Evolutionary conservation across 1,139 yeast species (phyloP), one percentile per base, ranked within the genome.

Genomic region (Taphrina pruni): DNA sequence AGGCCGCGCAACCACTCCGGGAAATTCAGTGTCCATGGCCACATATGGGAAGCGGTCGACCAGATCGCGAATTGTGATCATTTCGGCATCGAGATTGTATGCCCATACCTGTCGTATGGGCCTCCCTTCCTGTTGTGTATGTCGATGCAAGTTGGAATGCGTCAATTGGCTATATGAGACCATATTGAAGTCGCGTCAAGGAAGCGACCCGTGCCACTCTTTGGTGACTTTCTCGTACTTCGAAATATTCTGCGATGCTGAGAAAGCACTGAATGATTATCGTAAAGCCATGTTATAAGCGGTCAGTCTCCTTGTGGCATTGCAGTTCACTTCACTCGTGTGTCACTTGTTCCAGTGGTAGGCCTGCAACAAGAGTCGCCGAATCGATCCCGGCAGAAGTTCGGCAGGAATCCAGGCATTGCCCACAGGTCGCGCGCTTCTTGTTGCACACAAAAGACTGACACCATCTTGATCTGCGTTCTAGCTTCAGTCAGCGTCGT

Each of bases 1-100:
- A 12, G 99, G 99, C 74, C 99, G 85, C 0, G 97, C 97, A 36
- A 94, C 90, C 45, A 95, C 90, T 0, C 99, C 99, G 0, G 97
- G 97, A 76, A 94, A 92, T 78, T 94, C 97, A 71, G 96, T 93
- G 75, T 93, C 88, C 69, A 81, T 75, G 1, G 97, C 87, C 26
- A 92, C 85, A 75, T 85, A 85, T 68, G 88, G 86, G 75, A 88
- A 89, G 72, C 86, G 85, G 71, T 86, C 88, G 55, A 89, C 84
- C 69, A 91, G 83, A 70, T 86, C 85, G 72, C 97, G 85, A 72
- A 93, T 85, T 17, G 86, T 80, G 69, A 86, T 86, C 82, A 94
- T 88, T 77, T 93, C 97, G 72, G 86, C 86, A 75, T 90, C 92
- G 73, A 94, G 81, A 77, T 93, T 94, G 76, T 87, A 87, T 65